phyloP scores from a whole-genome alignment of 257 asterid genomes.

The Rhazya stricta region DNA sequence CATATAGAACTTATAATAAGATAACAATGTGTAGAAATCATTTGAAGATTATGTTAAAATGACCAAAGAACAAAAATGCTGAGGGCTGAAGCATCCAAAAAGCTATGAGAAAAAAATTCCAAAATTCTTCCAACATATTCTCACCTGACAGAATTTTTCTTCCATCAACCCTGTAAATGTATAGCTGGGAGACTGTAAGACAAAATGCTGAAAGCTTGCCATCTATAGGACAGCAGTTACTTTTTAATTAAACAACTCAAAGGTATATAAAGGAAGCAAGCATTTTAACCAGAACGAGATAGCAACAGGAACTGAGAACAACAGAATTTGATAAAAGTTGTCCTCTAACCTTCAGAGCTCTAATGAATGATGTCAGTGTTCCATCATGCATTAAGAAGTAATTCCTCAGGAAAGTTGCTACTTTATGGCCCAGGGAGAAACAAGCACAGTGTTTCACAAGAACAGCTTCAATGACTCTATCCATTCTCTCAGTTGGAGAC shows the following conservation, averaged over 20 bases:
- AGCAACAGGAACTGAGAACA: neutral
- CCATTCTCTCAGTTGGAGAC: constrained; percentile 79
- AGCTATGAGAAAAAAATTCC: neutral
- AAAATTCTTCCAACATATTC: constrained; percentile 10
- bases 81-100: constrained; percentile 2
- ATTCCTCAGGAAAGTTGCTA: constrained; percentile 62
- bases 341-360: constrained; percentile 70
- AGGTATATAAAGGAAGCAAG: neutral
- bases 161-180: constrained; percentile 29
- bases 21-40: neutral
- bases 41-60: neutral
- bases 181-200: constrained; percentile 49
- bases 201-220: constrained; percentile 62
- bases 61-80: neutral
- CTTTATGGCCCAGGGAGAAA: constrained; percentile 66
- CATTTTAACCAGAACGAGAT: neutral
- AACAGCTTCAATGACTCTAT: constrained; percentile 68
- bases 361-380: constrained; percentile 70
- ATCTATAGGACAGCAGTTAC: constrained; percentile 45
- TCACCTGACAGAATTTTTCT: constrained; percentile 45
- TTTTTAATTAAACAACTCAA: neutral
- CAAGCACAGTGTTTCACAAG: constrained; percentile 51
- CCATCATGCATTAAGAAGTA: constrained; percentile 89
- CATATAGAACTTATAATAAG: neutral
- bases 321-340: neutral